Evolutionary conservation across 805 yeast species (phyloP).

Genomic region (Saturnispora saitoi): DNA sequence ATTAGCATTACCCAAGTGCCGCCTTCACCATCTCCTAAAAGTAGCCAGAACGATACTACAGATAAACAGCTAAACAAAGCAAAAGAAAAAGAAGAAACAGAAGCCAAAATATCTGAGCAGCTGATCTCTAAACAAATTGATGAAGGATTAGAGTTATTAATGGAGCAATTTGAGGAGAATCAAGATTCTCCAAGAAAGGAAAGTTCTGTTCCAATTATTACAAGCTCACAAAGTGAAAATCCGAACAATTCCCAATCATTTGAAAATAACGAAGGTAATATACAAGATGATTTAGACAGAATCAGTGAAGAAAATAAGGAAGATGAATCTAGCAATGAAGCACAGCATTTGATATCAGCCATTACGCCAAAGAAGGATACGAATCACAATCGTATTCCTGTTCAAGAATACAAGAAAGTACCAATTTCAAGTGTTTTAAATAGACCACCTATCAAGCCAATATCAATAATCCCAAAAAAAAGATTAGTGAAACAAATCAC

Average conservation of each 20-base stretch:
- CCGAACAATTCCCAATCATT: too few species aligned
- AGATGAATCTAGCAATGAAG: not conserved
- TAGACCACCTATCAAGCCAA: not conserved
- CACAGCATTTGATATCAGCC: not conserved
- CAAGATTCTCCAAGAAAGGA: not conserved
- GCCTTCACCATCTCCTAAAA: not conserved
- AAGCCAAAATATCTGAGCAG: not conserved
- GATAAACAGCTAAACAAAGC: not conserved
- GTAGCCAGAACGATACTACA: not conserved
- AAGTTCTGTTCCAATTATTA: not conserved
- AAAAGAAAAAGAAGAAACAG: not conserved
- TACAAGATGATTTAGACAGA: not conserved
- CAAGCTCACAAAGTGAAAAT: not conserved
- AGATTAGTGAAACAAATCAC: not conserved
- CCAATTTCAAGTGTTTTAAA: not conserved
- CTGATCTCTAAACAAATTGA: not conserved
- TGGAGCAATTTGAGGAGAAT: not conserved
- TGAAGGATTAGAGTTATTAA: not conserved
- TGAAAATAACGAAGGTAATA: too few species aligned
- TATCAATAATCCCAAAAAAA: not conserved
- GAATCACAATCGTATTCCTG: not conserved
- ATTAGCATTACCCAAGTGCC: not conserved
- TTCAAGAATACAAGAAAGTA: not conserved
- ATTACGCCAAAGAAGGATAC: not conserved
- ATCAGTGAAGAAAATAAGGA: not conserved